Evolutionary conservation across 2,329 filamentous ascomycete genomes (phyloP), one percentile per base, ranked within the genome.

Genomic region (Elsinoe australis): DNA sequence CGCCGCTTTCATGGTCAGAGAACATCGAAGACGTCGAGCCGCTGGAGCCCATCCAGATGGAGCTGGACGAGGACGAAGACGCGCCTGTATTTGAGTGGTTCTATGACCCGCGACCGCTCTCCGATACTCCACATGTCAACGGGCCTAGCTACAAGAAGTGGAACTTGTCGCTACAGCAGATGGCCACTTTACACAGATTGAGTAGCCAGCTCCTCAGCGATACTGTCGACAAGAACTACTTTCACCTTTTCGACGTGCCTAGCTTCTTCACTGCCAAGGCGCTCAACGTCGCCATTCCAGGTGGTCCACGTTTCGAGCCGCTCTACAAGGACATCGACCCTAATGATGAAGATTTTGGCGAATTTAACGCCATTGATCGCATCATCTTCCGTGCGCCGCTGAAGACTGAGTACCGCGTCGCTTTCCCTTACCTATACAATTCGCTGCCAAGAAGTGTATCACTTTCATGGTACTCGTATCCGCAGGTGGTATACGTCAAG

Each of bases 1-100:
- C 92, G 4, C 94, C 92, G 9, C 73, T 98, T 56, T 95, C 88
- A 1, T 98, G 92, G 87, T 94, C 90, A 7, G 94, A 98, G 66
- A 98, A 98, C 61, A 90, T 98, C 56, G 92, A 98, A 67, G 92
- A 96, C 63, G 92, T 98, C 17, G 92, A 98, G 63, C 94, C 94
- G 1, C 70, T 95, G 51, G 92, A 98, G 66, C 92, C 94, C 0
- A 95, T 98, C 57, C 92, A 98, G 71, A 89, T 98, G 85, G 94
- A 96, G 64, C 78, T 98, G 6, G 89, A 96, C 56, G 90, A 95
- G 61, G 80, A 84, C 1, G 92, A 98, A 67, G 92, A 98, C 65
- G 82, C 77, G 6, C 82, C 92, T 2, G 86, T 98, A 1, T 86
- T 83, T 55, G 92, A 96, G 60, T 98, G 92, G 92, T 88, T 98